Conservation (phyloP, 176 grass and related monocot genomes). For the bread wheat (Triticum aestivum) region IWGSC_CS_RefSeq_v2.1 NC_057807.1:297922564-297923063, state of each 20-base stretch:
- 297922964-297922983: neutral
- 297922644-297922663: conserved; percentile 67
- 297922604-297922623: conserved; percentile 69
- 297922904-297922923: neutral
- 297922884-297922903: neutral
- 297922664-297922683: conserved; percentile 26
- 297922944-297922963: neutral
- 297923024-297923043: neutral
- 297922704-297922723: conserved; percentile 27
- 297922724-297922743: conserved; percentile 7
- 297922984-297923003: neutral
- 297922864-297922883: neutral
- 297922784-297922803: neutral
- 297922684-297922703: neutral
- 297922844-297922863: neutral
- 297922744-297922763: neutral
- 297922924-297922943: neutral
- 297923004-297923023: neutral
- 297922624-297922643: conserved; percentile 90
- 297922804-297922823: neutral
- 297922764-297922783: neutral
- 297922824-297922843: neutral
- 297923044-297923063: neutral
- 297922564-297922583: conserved; percentile 75
- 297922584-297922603: conserved; percentile 73